Base-by-base conservation (phyloP, 2,329 filamentous ascomycete species). In the Ceratocystiopsis minuta region DNA sequence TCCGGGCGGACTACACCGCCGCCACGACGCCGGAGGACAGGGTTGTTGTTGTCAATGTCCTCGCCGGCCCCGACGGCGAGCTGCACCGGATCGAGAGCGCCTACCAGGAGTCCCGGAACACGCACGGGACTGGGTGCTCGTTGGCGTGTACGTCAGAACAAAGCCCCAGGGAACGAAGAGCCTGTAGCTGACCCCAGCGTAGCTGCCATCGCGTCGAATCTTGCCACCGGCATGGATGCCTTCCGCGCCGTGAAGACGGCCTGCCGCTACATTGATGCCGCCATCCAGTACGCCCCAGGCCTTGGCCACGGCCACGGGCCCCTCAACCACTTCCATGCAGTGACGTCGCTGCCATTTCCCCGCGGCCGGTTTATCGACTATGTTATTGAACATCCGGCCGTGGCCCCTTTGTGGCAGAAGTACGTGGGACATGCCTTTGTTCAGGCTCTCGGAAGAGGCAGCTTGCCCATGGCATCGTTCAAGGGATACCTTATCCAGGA, bases 61-160 rank as follows among this genome's bases (percentile, higher is more conserved):
- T 94, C 6, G 74, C 75, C 36, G 80, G 83, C 7, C 59, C 58
- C 0, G 67, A 67, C 0, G 43, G 42, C 0, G 58, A 69, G n/a
- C 57, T 69, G 0, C 64, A 74, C 1, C 62, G 75, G 34, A 69
- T 94, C 39, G 70, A 86, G 57, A 81, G 75, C 34, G 66, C 68
- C 5, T 95, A 80, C 54, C 67, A 84, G 47, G 60, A 67, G 11
- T 85, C 80, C 10, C 78, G 67, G 45, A 88, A 88, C 54, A 96
- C 88, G 0, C 90, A 98, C 53, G 90, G 90, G 1, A 96, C 90
- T 0, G 90, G 90, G 4, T 98, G 90, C 55, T 92, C 86, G 11
- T 68, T 96, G 45, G 90, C 90, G 35, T 94, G 78, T 82, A 58
- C 63, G 76, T 39, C 9, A 10, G 11, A 28, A 28, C 4, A 4